Percentiles rank a stretch among this genome's conserved stretches.
Conservation (phyloP, 768 basidiomycete species). For the Mycena vitilis region DNA sequence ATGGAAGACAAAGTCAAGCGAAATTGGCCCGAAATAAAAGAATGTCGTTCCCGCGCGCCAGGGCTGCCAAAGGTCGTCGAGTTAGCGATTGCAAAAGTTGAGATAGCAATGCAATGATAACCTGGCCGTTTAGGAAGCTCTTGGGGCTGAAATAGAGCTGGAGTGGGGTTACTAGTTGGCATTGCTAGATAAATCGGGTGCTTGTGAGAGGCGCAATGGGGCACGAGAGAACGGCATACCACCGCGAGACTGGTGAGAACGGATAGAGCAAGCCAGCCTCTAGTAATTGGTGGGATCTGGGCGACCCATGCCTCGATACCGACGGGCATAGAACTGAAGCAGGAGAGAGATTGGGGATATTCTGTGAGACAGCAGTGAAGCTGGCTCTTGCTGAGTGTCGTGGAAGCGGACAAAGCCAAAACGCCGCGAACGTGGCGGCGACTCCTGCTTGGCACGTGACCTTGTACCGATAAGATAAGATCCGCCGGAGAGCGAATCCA, state of each 20-base stretch:
- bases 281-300: constrained; percentile 92
- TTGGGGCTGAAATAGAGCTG: constrained; percentile 95
- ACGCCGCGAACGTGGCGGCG: constrained; percentile 7
- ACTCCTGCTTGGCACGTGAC: neutral
- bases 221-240: constrained; percentile 60
- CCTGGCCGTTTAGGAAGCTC: constrained; percentile 86
- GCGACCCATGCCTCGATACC: constrained; percentile 92
- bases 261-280: constrained; percentile 85
- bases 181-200: constrained; percentile 71
- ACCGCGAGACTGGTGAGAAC: constrained; percentile 87
- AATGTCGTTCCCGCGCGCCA: constrained; percentile 94
- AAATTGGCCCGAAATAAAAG: constrained; percentile 95
- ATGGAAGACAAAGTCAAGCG: constrained; percentile 95
- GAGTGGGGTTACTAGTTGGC: constrained; percentile 87
- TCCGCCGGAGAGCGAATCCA: too few relatives aligned
- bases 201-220: constrained; percentile 18
- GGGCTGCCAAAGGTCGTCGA: constrained; percentile 57
- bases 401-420: neutral
- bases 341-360: too few relatives aligned
- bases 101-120: neutral
- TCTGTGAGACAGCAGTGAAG: too few relatives aligned
- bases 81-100: constrained; percentile 11
- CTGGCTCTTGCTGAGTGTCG: neutral
- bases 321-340: constrained; percentile 69
- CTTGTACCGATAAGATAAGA: neutral